Conservation (phyloP, 2,329 filamentous ascomycete genomes). For the Fusarium mexicanum region DNA sequence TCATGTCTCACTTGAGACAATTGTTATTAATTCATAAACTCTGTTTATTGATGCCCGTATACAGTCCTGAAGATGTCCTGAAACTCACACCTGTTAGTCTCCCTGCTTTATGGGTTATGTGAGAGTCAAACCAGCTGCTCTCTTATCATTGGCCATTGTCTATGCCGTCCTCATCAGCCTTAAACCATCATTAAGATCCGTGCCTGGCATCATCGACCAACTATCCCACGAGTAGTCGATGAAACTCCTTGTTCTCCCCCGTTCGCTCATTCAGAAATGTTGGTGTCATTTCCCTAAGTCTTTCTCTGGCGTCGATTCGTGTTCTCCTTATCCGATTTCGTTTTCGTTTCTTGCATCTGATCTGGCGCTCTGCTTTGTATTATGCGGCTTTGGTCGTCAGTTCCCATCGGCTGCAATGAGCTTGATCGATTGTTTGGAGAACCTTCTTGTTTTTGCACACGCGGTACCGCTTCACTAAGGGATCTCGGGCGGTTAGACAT, state of each 20-base stretch:
- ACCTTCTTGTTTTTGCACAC: not conserved
- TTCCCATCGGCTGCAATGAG: constrained; percentile 7
- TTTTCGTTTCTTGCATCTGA: constrained; percentile 1
- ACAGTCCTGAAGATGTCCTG: not conserved
- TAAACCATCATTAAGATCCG: not conserved
- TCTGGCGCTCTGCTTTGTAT: not conserved
- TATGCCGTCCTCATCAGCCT: not conserved
- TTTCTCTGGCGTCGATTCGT: not conserved
- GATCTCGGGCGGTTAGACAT: not conserved
- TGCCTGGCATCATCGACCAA: not conserved
- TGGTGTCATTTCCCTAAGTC: not conserved
- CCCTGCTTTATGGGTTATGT: not conserved
- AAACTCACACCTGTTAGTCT: not conserved
- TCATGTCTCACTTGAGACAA: not conserved
- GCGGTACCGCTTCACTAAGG: not conserved
- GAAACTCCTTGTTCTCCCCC: not conserved
- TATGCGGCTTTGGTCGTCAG: not conserved
- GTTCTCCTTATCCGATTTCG: not conserved
- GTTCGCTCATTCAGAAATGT: not conserved
- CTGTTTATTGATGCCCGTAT: not conserved
- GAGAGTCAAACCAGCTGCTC: not conserved
- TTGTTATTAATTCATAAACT: not conserved
- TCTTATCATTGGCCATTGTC: not conserved
- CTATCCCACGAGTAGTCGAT: too few species aligned
- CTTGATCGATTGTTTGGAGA: not conserved